Base-by-base conservation (phyloP, 805 yeast species). In the Schizosaccharomyces lindneri region DNA sequence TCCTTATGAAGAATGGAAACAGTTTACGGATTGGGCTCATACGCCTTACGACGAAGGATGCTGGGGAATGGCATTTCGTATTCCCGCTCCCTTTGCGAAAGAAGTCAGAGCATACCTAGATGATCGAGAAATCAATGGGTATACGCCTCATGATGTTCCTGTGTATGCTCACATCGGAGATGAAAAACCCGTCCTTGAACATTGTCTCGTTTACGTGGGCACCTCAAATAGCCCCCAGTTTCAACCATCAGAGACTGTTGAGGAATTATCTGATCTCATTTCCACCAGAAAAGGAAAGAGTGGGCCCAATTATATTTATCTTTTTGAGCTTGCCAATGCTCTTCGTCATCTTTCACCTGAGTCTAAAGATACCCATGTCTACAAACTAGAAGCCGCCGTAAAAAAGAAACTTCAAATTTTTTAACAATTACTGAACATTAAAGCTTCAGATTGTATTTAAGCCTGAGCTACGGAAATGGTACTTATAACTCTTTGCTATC, bases 41-140 rank as follows among this genome's bases (percentile, higher is more conserved):
- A 63, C 73, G 70, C 61, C 83, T 32, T 48, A 29, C 17, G 62
- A 59, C 5, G 72, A 69, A 55, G 67, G 65, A 9, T 72, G 85
- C 0, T 80, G 85, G 81, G 95, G 94, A 0, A 85, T 86, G 60
- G 94, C 93, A 0, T 89, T 87, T 71, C 83, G 84, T 66, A 83
- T 89, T 6, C 82, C 82, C 3, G 78, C 87, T 0, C 79, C 80
- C 61, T 69, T 78, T 61, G 88, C 83, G 0, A 69, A 70, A 4
- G 78, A 78, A 63, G 93, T 87, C 19, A 74, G 75, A 41, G 82
- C 78, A 17, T 84, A 87, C 66, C 74, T 89, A 60, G 95, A 89
- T 66, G 76, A 80, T 15, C 75, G 97, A 62, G 97, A 89, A 67
- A 88, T 87, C 70, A 88, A 87, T 68, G 97, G 97, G 0, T 89